Base-by-base conservation (phyloP, 305 asterid species). In the Rubia tinctorum region DNA sequence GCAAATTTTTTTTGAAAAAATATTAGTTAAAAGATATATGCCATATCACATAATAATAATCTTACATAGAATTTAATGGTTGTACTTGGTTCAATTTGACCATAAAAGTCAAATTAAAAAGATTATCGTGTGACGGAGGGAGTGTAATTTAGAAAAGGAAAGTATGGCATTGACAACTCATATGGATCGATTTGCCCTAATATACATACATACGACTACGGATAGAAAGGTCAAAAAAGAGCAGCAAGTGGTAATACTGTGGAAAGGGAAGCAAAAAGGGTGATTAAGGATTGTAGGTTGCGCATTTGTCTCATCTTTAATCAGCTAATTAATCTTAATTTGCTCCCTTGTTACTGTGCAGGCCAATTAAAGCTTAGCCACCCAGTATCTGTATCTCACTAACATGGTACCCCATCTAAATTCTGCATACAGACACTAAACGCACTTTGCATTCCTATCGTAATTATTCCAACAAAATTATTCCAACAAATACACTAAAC, bases 191-290 rank as follows among this genome's bases (percentile, higher is more conserved):
- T 45, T 45, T 11, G 53, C 53, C 58, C 22, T 51, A 51, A 20
- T 17, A n/a, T n/a, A n/a, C n/a, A 8, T 42, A 30, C 10, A 51
- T 20, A 59, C 34, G 37, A 59, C 7, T 23, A 66, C 55, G 23
- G 70, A 11, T 9, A 55, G 62, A 76, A 65, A 62, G 68, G 82
- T 77, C 78, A 83, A 83, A 76, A 81, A 76, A 51, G 73, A 77
- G 68, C 69, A 68, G 77, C 67, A 45, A 73, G 59, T 59, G 71
- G 71, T 22, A 66, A 66, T 14, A 81, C 85, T 83, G 85, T 80
- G 37, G n/a, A n/a, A n/a, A n/a, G n/a, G n/a, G n/a, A n/a, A 30
- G 34, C 34, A 30, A 30, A 20, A 70, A 78, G 30, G 80, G 77
- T 76, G 68, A 76, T 61, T 71, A 66, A 73, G 53, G 56, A 53